Base-by-base conservation (phyloP, 345 rosid genomes). In the Gossypium raimondii region DNA sequence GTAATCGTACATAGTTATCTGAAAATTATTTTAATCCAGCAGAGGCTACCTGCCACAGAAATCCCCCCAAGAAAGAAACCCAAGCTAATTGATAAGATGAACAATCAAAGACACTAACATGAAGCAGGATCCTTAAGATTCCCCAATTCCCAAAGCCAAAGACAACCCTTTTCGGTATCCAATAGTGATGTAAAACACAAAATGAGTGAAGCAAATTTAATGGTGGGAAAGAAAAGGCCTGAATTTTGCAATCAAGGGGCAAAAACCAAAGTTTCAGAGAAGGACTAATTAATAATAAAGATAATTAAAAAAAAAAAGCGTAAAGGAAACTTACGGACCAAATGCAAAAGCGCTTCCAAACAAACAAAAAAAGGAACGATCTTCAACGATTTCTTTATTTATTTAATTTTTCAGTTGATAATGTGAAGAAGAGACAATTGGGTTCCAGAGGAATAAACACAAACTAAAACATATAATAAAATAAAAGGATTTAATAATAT, bases 101-200 rank as follows among this genome's bases (percentile, higher is more conserved):
- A 25, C 25, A 56, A 25, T 69, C 1, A 47, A 14, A 24, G 72
- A 48, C 56, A 3, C 25, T 41, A 41, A n/a, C 68, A 44, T 44
- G 70, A 66, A 44, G 52, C 70, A 66, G 24, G 56, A 47, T 45
- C 38, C 60, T 70, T 43, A 20, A 43, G 66, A 18, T n/a, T 55
- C 20, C 59, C 59, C 59, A 55, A 20, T 20, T 34, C 18, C 65
- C 52, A 29, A 72, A 43, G 29, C 29, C 29, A 16, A 10, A 29
- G 38, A 24, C 11, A 56, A 53, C 9, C 9, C 10, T 8, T 34
- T 63, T 20, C 13, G 11, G 50, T 61, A 41, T 22, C 25, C 7
- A 6, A 1, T 38, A 27, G 18, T 3, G 1, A 14, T 9, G 29
- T 41, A 72, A 72, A 55, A 17, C 75, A 48, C 50, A 29, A 27